A percentile compares a stretch with the other conserved stretches of the same genome.
Conservation (phyloP, 2,329 filamentous ascomycete genomes). For the Ceratocystis diversiconidia region DNA sequence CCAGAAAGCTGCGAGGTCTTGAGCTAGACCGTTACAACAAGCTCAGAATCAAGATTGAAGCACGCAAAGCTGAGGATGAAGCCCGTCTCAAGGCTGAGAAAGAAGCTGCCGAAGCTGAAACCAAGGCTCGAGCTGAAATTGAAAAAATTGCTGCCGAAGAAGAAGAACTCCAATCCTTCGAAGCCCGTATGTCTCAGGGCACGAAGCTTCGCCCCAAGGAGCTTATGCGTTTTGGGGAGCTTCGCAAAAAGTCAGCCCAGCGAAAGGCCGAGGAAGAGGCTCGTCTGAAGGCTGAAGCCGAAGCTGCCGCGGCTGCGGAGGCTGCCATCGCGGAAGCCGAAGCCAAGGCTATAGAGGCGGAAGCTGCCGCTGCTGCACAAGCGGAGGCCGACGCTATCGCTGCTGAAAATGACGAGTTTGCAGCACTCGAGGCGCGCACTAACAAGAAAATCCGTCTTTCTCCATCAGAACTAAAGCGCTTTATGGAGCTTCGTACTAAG, state of each 20-base stretch:
- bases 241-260: not conserved
- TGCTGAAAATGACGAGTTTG: slow-evolving; percentile 11
- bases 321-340: slow-evolving; percentile 3
- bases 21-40: slow-evolving; percentile 16
- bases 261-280: slow-evolving; percentile 8
- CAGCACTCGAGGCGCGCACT: not conserved
- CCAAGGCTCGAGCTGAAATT: slow-evolving; percentile 22
- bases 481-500: slow-evolving; percentile 6
- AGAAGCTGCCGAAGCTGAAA: slow-evolving; percentile 10
- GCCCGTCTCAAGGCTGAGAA: slow-evolving; percentile 8
- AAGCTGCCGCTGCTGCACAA: slow-evolving; percentile 3
- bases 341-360: not conserved
- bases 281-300: slow-evolving; percentile 5
- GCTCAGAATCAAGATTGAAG: slow-evolving; percentile 9
- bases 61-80: slow-evolving; percentile 8
- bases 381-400: slow-evolving; percentile 4
- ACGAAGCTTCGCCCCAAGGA: not conserved
- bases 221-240: not conserved
- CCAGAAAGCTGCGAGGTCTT: slow-evolving; percentile 23
- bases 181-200: not conserved
- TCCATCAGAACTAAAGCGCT: slow-evolving; percentile 1
- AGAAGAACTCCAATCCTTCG: not conserved
- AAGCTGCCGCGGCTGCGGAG: slow-evolving; percentile 13
- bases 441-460: slow-evolving; percentile 5
- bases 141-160: slow-evolving; percentile 21